These are phyloP conservation scores for Plasmodium coatneyi DNA, from an alignment of 169 alveolate genomes.

Conservation along the genomic window DNA sequence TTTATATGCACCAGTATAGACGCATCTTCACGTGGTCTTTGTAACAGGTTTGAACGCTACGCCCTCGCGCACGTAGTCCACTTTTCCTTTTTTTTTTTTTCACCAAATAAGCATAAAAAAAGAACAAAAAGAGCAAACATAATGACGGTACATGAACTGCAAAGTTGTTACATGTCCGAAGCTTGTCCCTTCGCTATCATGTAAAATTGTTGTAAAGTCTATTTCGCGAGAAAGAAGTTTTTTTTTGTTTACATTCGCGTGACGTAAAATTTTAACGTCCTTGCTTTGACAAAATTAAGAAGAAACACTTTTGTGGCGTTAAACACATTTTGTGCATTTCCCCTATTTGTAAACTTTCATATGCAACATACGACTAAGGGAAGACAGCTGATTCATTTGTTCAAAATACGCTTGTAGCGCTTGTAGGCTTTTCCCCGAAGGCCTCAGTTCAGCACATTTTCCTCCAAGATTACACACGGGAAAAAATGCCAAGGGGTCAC, in stretches of 20 bases:
- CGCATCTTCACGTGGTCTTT: background rate
- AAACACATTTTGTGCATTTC: slow-evolving; percentile 15
- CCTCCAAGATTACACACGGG: background rate
- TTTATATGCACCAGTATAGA: slow-evolving; percentile 1
- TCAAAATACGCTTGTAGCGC: background rate
- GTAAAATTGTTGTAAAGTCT: background rate
- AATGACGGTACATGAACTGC: background rate
- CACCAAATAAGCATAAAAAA: slow-evolving; percentile 6
- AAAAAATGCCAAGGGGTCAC: background rate
- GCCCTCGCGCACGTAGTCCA: slow-evolving; percentile 55
- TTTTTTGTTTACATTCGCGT: slow-evolving; percentile 15
- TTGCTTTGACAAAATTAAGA: slow-evolving; percentile 1
- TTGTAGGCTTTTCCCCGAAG: background rate
- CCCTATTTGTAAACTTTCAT: background rate
- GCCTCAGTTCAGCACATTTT: background rate
- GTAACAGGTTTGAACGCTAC: slow-evolving; percentile 38
- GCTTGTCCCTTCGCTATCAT: slow-evolving; percentile 3
- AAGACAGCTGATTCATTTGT: slow-evolving; percentile 2
- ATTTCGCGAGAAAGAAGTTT: background rate
- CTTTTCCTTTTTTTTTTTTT: slow-evolving; percentile 22
- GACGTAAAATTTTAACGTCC: slow-evolving; percentile 14
- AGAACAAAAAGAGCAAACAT: background rate
- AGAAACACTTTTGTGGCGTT: slow-evolving; percentile 18
- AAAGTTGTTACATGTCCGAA: background rate
- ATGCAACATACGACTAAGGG: background rate